Evolutionary conservation across 768 basidiomycete species (phyloP).

Genomic region (Paxillus involutus): DNA sequence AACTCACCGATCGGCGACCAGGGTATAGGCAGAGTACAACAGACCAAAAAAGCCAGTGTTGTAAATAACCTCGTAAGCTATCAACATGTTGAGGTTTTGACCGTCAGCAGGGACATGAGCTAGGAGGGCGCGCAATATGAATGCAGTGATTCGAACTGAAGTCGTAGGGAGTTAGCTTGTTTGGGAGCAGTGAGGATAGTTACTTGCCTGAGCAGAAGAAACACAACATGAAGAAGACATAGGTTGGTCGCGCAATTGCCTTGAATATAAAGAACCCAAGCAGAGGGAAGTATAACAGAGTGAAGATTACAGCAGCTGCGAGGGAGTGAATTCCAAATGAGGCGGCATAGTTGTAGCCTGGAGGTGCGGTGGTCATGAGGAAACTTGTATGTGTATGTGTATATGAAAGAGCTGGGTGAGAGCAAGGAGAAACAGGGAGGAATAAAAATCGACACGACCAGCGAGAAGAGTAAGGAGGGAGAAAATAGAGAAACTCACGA

Average conservation of each 20-base stretch:
- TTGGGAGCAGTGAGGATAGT: too few relatives aligned
- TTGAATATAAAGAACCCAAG: constrained; percentile 13
- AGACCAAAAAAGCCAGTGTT: constrained; percentile 34
- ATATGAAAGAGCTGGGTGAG: not conserved
- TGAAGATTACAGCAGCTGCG: constrained; percentile 27
- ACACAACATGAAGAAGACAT: constrained; percentile 17
- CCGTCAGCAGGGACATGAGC: constrained; percentile 17
- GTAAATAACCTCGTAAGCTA: constrained; percentile 34
- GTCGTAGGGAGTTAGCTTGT: not conserved
- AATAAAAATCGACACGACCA: not conserved
- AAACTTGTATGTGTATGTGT: not conserved
- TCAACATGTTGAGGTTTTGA: constrained; percentile 17
- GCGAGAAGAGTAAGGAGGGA: not conserved
- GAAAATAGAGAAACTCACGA: not conserved
- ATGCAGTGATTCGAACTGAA: constrained; percentile 17
- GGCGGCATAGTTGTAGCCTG: constrained; percentile 16
- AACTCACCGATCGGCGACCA: constrained; percentile 31
- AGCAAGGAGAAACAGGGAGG: not conserved
- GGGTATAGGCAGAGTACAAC: constrained; percentile 29
- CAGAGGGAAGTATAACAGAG: constrained; percentile 21
- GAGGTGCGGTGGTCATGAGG: constrained; percentile 6
- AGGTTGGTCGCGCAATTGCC: constrained; percentile 17
- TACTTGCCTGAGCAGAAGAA: constrained; percentile 30
- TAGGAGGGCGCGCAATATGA: constrained; percentile 18
- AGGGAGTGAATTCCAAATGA: constrained; percentile 21